These are phyloP conservation scores for Colletotrichum lindemuthianum DNA, from an alignment of 2,329 filamentous ascomycete species.

Conservation along the genomic window DNA sequence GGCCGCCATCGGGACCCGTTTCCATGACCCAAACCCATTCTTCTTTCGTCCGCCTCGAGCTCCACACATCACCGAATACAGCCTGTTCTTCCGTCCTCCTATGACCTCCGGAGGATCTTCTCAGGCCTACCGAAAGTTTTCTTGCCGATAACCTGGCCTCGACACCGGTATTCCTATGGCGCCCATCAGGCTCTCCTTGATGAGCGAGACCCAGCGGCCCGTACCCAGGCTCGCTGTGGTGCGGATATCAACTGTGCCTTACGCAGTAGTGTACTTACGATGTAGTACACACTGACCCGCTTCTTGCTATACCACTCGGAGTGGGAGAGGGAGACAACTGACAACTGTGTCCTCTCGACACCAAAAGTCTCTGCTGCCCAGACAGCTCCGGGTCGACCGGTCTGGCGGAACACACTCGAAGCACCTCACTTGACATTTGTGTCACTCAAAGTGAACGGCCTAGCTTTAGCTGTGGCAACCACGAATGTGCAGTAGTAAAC, in stretches of 20 bases:
- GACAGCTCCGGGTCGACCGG: conserved; percentile 24
- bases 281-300: background rate
- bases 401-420: background rate
- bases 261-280: too few species aligned
- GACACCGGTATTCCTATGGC: conserved; percentile 6
- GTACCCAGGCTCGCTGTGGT: too few species aligned
- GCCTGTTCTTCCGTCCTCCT: conserved; percentile 13
- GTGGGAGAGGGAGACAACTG: too few species aligned
- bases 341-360: conserved; percentile 29
- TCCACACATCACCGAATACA: conserved; percentile 25
- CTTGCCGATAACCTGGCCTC: conserved; percentile 10
- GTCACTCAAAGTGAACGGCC: too few species aligned
- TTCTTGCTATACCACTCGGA: too few species aligned
- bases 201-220: too few species aligned
- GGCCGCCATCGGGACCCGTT: conserved; percentile 24
- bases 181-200: too few species aligned
- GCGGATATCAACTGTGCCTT: too few species aligned
- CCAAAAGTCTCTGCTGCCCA: conserved; percentile 18
- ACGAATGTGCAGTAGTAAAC: too few species aligned
- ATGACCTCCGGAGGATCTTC: background rate
- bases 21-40: conserved; percentile 24
- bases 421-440: too few species aligned
- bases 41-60: conserved; percentile 9
- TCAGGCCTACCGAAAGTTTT: background rate
- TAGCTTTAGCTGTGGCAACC: too few species aligned